These are phyloP conservation scores for Licmophora abbreviata DNA, from an alignment of 108 stramenopile genomes.

Conservation along the genomic window DNA sequence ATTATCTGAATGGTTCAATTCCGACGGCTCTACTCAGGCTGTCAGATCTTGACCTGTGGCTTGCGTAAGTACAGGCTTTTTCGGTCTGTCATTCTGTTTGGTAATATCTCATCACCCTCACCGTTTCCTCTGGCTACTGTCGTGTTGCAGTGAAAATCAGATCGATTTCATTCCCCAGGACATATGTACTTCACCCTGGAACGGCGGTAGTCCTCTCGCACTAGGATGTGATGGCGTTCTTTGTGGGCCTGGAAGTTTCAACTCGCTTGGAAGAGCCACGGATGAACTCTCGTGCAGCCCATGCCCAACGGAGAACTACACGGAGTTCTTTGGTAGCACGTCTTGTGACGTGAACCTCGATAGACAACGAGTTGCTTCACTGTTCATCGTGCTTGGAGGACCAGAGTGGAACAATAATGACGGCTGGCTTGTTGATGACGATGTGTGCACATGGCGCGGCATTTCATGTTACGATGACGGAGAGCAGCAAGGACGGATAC, in stretches of 20 bases:
- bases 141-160: too few species aligned
- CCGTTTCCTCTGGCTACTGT: too few species aligned
- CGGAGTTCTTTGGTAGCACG: constrained; percentile 26
- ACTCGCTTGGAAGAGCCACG: constrained; percentile 29
- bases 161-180: constrained; percentile 38
- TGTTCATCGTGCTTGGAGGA: constrained; percentile 45
- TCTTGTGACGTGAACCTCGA: constrained; percentile 15
- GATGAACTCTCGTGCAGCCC: constrained; percentile 20
- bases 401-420: constrained; percentile 28
- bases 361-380: constrained; percentile 33
- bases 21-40: neutral
- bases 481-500: constrained; percentile 19
- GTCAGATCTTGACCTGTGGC: constrained; percentile 17
- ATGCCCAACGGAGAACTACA: constrained; percentile 26
- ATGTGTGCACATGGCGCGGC: constrained; percentile 34
- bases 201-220: constrained; percentile 23
- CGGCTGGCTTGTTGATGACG: constrained; percentile 12
- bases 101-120: too few species aligned
- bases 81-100: too few species aligned
- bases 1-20: neutral
- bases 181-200: constrained; percentile 46
- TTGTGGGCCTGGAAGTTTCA: constrained; percentile 54
- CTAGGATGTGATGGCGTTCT: constrained; percentile 53
- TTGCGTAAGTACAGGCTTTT: too few species aligned
- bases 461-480: constrained; percentile 32